These are phyloP conservation scores for Metschnikowia cerradonensis DNA, from an alignment of 805 yeast species.

Conservation along the genomic window DNA sequence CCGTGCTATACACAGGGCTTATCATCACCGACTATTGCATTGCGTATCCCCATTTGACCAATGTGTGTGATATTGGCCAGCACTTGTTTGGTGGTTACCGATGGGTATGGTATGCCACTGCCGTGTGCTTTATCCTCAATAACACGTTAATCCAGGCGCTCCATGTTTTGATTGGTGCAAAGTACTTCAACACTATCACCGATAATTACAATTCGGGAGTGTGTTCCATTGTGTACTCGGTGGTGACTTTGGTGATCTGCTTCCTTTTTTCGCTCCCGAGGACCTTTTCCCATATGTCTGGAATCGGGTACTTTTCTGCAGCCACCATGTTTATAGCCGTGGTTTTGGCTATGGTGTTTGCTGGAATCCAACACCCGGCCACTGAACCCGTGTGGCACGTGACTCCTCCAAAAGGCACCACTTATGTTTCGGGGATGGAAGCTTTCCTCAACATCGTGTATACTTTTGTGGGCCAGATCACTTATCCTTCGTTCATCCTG, in stretches of 20 bases:
- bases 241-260: conserved; percentile 47
- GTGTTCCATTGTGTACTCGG: conserved; percentile 52
- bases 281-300: conserved; percentile 50
- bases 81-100: conserved; percentile 47
- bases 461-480: conserved; percentile 62
- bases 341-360: conserved; percentile 48
- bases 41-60: conserved; percentile 47
- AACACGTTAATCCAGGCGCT: conserved; percentile 56
- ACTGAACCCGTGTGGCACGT: conserved; percentile 31
- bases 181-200: conserved; percentile 53
- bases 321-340: conserved; percentile 56
- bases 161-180: conserved; percentile 58
- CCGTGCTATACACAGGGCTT: conserved; percentile 54
- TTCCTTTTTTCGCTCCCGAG: conserved; percentile 52
- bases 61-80: conserved; percentile 58
- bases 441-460: conserved; percentile 58
- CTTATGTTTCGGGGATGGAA: conserved; percentile 50
- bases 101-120: conserved; percentile 57
- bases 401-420: conserved; percentile 47
- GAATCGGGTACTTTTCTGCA: conserved; percentile 51
- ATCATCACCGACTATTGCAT: conserved; percentile 53
- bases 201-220: conserved; percentile 34
- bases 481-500: conserved; percentile 58
- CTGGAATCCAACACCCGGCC: conserved; percentile 45
- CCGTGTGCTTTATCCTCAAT: conserved; percentile 49